Evolutionary conservation across 2,329 filamentous ascomycete species (phyloP).

Genomic region (Camptophora hylomeconis): DNA sequence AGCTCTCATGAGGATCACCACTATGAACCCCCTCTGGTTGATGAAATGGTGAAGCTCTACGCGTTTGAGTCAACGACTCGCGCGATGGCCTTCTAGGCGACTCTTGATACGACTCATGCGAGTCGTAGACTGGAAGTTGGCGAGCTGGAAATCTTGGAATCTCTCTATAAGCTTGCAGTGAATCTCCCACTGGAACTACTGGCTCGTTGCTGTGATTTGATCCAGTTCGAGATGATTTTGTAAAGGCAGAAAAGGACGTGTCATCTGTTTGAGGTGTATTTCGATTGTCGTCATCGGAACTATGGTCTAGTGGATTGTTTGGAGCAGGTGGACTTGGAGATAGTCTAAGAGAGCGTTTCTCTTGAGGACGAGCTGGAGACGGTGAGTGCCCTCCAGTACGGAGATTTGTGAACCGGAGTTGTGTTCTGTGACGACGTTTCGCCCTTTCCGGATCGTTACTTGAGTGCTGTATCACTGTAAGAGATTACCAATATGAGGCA

Average conservation of each 20-base stretch:
- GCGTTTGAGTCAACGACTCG: slow-evolving; percentile 1
- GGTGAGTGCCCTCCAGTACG: no score
- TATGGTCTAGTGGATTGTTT: no score
- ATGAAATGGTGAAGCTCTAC: background rate
- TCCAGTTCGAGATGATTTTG: no score
- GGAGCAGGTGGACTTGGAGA: no score
- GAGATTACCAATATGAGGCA: background rate
- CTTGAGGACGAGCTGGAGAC: no score
- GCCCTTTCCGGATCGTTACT: background rate
- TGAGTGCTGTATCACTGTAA: background rate
- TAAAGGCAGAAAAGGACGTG: no score
- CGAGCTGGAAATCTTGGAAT: background rate
- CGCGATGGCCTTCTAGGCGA: background rate
- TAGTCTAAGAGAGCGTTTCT: no score
- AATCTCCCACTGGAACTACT: no score
- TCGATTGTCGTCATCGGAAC: no score
- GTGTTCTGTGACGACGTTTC: slow-evolving; percentile 1
- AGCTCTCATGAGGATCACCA: slow-evolving; percentile 1
- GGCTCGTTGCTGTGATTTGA: no score
- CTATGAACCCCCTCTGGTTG: background rate
- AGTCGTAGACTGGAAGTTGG: background rate
- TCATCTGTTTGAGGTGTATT: no score
- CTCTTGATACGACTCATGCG: background rate
- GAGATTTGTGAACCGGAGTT: no score
- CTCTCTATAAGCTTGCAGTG: slow-evolving; percentile 1